A percentile compares a stretch with the other conserved stretches of the same genome.
Conservation (phyloP, 768 basidiomycete species). For the Lactifluus volemus region DNA sequence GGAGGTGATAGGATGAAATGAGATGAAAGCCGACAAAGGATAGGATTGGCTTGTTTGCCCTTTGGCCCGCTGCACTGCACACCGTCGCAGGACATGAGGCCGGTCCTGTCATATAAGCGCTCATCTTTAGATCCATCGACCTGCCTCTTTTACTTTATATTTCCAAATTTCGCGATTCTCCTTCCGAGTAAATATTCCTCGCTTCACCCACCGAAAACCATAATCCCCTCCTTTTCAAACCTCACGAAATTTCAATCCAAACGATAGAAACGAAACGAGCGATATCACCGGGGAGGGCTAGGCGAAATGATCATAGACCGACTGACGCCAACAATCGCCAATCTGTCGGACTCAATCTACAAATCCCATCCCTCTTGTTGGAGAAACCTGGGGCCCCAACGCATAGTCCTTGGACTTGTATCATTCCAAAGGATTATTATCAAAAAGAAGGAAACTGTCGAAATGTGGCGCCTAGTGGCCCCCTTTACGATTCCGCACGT, state of each 20-base stretch:
- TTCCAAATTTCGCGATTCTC: neutral
- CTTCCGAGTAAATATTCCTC: neutral
- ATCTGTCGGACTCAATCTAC: conserved; percentile 14
- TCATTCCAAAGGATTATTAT: neutral
- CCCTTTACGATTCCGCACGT: conserved; percentile 14
- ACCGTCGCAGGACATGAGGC: conserved; percentile 20
- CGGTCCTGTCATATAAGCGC: conserved; percentile 12
- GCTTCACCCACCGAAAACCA: neutral
- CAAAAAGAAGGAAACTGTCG: neutral
- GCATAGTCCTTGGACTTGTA: neutral
- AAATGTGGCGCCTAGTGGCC: conserved; percentile 6
- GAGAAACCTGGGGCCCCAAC: neutral
- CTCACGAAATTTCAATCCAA: too few relatives aligned
- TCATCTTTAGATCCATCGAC: conserved; percentile 1
- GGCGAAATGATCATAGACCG: neutral
- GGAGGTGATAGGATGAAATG: neutral
- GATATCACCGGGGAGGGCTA: neutral
- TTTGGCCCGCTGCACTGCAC: conserved; percentile 20
- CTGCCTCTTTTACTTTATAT: neutral
- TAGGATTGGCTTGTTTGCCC: conserved; percentile 20
- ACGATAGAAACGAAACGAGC: neutral
- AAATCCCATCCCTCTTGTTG: neutral
- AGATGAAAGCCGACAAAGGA: conserved; percentile 20
- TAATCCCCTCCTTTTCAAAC: too few relatives aligned
- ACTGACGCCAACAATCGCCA: conserved; percentile 3